Base-by-base conservation (phyloP, 129 eudicot genomes). In the Lonicera japonica region DNA sequence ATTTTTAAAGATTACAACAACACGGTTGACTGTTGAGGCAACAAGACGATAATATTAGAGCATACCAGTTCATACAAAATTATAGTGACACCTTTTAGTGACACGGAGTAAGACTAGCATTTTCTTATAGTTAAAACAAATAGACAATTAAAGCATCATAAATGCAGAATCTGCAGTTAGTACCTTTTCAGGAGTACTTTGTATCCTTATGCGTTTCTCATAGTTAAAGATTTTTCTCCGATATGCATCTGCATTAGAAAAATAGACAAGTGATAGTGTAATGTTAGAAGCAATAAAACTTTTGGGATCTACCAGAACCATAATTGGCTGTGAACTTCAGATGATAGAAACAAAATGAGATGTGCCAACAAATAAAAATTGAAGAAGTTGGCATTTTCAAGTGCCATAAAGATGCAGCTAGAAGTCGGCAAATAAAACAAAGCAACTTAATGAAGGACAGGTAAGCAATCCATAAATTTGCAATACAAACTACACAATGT, bases 161-260 rank as follows among this genome's bases (percentile, higher is more conserved):
- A 10, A 43, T 43, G 50, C 50, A 43, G 50, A 14, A 43, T 43
- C 16, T 43, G 13, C 50, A 2, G 16, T 4, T 10, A 14, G 50
- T 88, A 88, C 96, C 96, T 88, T 88, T 56, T 82, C 89, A 45
- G 96, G 96, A 70, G 96, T 85, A 73, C 96, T 84, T 61, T 84
- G 75, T 73, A 65, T 74, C 60, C 96, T 70, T 55, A 88, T 67
- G 47, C 96, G 80, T 54, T 85, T 88, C 79, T 88, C 96, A 52
- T 88, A 88, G 60, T 88, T 84, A 51, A 88, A 88, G 54, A 88
- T 73, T 67, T 78, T 85, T 77, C 94, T 85, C 76, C 96, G 75
- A 58, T 73, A 73, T 13, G 89, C 71, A 58, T 84, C 96, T 88
- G 84, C 58, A 67, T 23, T 8, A 3, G 5, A 51, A 70, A 66